A percentile compares a stretch with the other conserved stretches of the same genome.
Conservation (phyloP, 2,329 filamentous ascomycete species). For the Daldinia sp. region DNA sequence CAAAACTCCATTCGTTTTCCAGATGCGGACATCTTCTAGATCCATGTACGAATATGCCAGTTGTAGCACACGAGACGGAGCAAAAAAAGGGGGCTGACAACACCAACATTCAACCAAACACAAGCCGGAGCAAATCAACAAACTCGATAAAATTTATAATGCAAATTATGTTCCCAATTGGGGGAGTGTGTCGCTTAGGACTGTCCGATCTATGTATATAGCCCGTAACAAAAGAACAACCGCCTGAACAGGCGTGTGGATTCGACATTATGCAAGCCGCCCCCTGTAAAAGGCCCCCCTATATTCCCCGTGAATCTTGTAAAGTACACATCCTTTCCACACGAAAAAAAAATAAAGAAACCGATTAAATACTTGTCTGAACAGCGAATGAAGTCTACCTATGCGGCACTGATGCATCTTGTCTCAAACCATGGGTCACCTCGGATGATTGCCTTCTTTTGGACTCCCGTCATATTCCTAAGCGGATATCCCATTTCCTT, state of each 20-base stretch:
- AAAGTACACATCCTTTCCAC: constrained; percentile 4
- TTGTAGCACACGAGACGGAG: not conserved
- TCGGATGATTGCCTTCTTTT: constrained; percentile 12
- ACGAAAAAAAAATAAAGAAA: constrained; percentile 24
- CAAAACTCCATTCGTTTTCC: not conserved
- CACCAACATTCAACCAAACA: too few species aligned
- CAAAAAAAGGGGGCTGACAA: not conserved
- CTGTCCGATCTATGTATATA: constrained; percentile 28
- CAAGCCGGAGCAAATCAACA: too few species aligned
- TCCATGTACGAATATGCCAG: not conserved
- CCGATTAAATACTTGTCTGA: constrained; percentile 25
- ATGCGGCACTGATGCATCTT: constrained; percentile 20
- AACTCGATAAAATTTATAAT: constrained; percentile 14
- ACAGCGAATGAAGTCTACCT: constrained; percentile 27
- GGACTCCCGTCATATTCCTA: constrained; percentile 5
- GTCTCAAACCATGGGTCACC: constrained; percentile 5
- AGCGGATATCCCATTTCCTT: constrained; percentile 4
- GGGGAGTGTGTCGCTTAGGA: constrained; percentile 10
- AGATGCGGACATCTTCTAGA: not conserved
- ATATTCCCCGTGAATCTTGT: constrained; percentile 18
- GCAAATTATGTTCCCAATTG: constrained; percentile 25
- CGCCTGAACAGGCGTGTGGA: constrained; percentile 26
- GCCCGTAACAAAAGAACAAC: constrained; percentile 30
- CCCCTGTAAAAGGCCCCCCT: constrained; percentile 22
- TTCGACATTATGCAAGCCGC: constrained; percentile 26